These are phyloP conservation scores for Leishmania arabica DNA, from an alignment of 208 protist genomes.

Conservation along the genomic window DNA sequence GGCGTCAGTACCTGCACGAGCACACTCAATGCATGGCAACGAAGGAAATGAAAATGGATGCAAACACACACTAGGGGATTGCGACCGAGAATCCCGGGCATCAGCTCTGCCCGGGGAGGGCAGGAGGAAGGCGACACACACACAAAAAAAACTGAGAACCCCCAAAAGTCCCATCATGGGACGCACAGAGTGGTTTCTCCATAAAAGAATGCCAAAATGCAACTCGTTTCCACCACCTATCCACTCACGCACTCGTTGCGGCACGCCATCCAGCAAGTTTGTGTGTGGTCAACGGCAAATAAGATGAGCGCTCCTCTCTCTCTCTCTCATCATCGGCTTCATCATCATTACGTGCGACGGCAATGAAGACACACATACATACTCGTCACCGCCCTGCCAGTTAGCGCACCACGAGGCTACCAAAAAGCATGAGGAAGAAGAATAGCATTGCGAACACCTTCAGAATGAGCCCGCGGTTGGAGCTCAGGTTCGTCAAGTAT, in stretches of 20 bases:
- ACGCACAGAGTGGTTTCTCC: not conserved
- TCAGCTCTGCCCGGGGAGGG: not conserved
- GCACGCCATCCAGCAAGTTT: not conserved
- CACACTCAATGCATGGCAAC: not conserved
- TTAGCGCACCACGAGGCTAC: slow-evolving; percentile 85
- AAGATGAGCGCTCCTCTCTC: not conserved
- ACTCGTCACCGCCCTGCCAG: not conserved
- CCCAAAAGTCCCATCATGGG: not conserved
- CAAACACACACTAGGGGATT: not conserved
- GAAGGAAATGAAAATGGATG: not conserved
- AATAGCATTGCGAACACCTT: slow-evolving; percentile 93
- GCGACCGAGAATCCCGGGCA: too few species aligned
- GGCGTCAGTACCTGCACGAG: not conserved
- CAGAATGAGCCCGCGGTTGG: slow-evolving; percentile 92
- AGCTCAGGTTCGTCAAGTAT: slow-evolving; percentile 86
- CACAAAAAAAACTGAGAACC: not conserved
- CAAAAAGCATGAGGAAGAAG: slow-evolving; percentile 93
- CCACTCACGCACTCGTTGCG: not conserved
- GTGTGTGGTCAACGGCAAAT: too few species aligned
- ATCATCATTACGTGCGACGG: not conserved
- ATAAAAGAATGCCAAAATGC: not conserved
- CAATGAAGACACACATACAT: not conserved
- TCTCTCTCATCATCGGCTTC: not conserved
- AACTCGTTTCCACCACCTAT: not conserved
- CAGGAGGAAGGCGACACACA: not conserved